phyloP scores from a whole-genome alignment of 306 rosid genomes.

The Morella rubra region DNA sequence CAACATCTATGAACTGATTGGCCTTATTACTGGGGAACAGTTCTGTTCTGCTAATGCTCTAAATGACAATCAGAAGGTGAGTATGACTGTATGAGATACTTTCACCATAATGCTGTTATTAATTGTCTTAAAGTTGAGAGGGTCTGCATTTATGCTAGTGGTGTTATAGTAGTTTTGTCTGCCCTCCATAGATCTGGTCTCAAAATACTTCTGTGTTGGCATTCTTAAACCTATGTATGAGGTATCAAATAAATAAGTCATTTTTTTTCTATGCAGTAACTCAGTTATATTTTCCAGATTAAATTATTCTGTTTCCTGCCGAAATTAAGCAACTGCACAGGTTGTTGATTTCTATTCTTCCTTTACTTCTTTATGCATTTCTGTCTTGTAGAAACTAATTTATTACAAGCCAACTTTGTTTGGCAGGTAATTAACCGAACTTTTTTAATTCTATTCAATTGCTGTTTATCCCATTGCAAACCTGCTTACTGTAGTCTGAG shows the following conservation, averaged over 20 bases:
- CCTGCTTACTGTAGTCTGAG: not conserved
- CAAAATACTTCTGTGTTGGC: not conserved
- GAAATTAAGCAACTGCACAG: not conserved
- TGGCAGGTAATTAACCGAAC: not conserved
- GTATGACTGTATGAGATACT: slow-evolving; percentile 18
- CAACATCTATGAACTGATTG: slow-evolving; percentile 81
- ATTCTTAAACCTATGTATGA: not conserved
- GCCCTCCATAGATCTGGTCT: not conserved
- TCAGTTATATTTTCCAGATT: not conserved
- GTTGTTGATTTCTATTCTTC: not conserved
- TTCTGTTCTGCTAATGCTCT: slow-evolving; percentile 85
- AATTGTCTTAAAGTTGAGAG: slow-evolving; percentile 2
- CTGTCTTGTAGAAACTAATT: not conserved
- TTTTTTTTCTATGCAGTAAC: not conserved
- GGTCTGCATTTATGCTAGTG: slow-evolving; percentile 8
- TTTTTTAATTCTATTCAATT: not conserved
- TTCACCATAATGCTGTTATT: slow-evolving; percentile 5
- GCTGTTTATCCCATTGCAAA: not conserved
- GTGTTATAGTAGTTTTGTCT: not conserved
- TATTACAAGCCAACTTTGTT: not conserved
- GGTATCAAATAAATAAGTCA: not conserved
- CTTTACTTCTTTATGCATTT: not conserved
- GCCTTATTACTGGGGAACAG: slow-evolving; percentile 82
- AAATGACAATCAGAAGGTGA: slow-evolving; percentile 84
- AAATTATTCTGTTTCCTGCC: not conserved